These are phyloP conservation scores for Aleurites moluccanus DNA, from an alignment of 441 rosid genomes.

Conservation along the genomic window DNA sequence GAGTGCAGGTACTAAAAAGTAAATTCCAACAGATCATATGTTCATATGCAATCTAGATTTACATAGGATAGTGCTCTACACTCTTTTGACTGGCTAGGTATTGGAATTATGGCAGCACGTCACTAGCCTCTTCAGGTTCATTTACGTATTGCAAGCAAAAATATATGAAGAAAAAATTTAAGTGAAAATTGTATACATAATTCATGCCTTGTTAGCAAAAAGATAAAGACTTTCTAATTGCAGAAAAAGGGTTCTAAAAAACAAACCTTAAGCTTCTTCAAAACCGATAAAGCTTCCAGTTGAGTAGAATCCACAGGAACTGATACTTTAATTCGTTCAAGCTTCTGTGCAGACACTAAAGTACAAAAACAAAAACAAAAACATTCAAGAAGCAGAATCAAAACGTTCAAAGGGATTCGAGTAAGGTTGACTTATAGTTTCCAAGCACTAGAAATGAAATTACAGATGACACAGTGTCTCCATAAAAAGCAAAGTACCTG, in stretches of 20 bases:
- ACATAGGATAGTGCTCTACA: too few relatives aligned
- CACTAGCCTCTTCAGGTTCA: background rate
- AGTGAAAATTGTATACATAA: background rate
- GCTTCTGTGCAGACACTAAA: conserved; percentile 37
- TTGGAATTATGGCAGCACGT: conserved; percentile 3
- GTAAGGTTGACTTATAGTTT: background rate
- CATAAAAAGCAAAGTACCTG: conserved; percentile 29
- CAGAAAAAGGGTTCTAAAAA: conserved; percentile 19
- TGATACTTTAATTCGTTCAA: conserved; percentile 36
- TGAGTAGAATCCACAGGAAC: conserved; percentile 65
- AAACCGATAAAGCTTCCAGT: conserved; percentile 63
- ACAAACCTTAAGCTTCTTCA: conserved; percentile 79
- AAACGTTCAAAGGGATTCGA: background rate
- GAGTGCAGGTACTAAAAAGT: background rate
- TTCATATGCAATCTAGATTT: background rate
- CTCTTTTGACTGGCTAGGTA: background rate
- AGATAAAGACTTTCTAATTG: background rate
- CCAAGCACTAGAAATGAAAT: background rate
- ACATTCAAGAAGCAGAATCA: conserved; percentile 1
- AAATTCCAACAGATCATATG: conserved; percentile 6
- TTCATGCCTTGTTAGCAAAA: background rate
- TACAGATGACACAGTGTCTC: background rate
- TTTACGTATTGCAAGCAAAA: background rate
- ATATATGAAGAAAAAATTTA: background rate
- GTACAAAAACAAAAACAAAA: conserved; percentile 4